Percentiles rank a stretch among this genome's conserved stretches.
These are phyloP conservation scores for Globisporangium yorkense DNA, from an alignment of 352 stramenopile species.

Conservation along the genomic window DNA sequence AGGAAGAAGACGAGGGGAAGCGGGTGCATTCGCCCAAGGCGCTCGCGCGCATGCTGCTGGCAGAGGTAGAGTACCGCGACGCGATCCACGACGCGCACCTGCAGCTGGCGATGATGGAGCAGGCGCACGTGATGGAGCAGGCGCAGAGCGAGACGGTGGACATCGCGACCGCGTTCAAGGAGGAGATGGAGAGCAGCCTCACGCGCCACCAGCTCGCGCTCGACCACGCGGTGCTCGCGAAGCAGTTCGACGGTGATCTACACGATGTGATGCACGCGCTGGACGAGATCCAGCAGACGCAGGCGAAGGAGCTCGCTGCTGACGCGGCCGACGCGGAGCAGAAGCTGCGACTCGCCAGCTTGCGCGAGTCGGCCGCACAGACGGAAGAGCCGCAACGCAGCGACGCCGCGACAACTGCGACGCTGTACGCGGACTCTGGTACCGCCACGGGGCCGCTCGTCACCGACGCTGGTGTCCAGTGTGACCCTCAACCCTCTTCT, in stretches of 20 bases:
- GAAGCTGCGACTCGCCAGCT: slow-evolving; percentile 21
- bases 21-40: slow-evolving; percentile 37
- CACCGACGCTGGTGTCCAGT: slow-evolving; percentile 28
- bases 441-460: slow-evolving; percentile 19
- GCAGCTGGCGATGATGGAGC: slow-evolving; percentile 54
- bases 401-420: slow-evolving; percentile 38
- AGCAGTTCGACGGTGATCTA: slow-evolving; percentile 48
- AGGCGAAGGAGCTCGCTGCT: slow-evolving; percentile 18
- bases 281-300: slow-evolving; percentile 24
- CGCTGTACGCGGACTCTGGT: slow-evolving; percentile 26
- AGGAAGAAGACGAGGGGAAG: slow-evolving; percentile 15
- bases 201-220: slow-evolving; percentile 37
- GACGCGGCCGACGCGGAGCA: slow-evolving; percentile 11
- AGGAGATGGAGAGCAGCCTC: slow-evolving; percentile 51
- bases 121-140: slow-evolving; percentile 40
- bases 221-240: slow-evolving; percentile 38
- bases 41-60: slow-evolving; percentile 42
- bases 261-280: slow-evolving; percentile 34
- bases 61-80: slow-evolving; percentile 66
- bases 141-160: slow-evolving; percentile 45
- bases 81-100: slow-evolving; percentile 55
- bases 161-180: slow-evolving; percentile 55
- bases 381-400: slow-evolving; percentile 26
- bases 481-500: slow-evolving; percentile 6
- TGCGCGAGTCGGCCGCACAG: slow-evolving; percentile 43